phyloP scores from a whole-genome alignment of 202 grass and related monocot species.

The Schoenoplectus tabernaemontani region DNA sequence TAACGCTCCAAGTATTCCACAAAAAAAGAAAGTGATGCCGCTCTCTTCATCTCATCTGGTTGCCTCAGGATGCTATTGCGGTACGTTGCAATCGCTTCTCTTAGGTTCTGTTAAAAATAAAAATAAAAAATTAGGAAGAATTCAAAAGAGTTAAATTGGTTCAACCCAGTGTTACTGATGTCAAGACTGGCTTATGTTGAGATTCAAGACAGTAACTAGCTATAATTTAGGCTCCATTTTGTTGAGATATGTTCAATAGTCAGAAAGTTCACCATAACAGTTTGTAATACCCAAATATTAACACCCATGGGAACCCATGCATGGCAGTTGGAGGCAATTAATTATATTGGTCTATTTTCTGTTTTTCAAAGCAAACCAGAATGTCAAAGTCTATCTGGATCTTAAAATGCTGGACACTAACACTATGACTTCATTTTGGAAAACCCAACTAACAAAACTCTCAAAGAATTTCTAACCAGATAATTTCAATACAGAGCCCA shows the following conservation, averaged over 20 bases:
- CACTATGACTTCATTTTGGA: background rate
- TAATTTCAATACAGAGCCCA: too few relatives aligned
- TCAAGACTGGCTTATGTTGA: background rate
- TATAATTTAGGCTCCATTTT: background rate
- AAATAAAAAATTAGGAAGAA: slow-evolving; percentile 6
- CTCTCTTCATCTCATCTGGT: slow-evolving; percentile 97
- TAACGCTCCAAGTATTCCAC: slow-evolving; percentile 99
- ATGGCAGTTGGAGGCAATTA: background rate
- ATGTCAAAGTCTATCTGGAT: background rate
- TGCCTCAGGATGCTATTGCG: slow-evolving; percentile 93
- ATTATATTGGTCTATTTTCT: background rate
- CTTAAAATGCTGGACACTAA: background rate
- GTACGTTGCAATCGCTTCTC: slow-evolving; percentile 94
- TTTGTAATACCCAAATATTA: background rate
- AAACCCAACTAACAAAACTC: too few relatives aligned
- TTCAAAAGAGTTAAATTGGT: slow-evolving; percentile 3
- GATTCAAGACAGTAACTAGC: background rate
- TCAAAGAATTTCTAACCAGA: too few relatives aligned
- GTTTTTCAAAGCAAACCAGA: background rate
- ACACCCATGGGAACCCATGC: background rate
- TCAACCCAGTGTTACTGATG: background rate
- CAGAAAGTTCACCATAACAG: background rate
- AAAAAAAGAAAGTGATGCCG: slow-evolving; percentile 94
- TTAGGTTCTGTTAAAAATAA: slow-evolving; percentile 69
- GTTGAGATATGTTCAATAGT: background rate